Conservation (phyloP, 2,329 filamentous ascomycete genomes). For the Tolypocladium amazonense region DNA sequence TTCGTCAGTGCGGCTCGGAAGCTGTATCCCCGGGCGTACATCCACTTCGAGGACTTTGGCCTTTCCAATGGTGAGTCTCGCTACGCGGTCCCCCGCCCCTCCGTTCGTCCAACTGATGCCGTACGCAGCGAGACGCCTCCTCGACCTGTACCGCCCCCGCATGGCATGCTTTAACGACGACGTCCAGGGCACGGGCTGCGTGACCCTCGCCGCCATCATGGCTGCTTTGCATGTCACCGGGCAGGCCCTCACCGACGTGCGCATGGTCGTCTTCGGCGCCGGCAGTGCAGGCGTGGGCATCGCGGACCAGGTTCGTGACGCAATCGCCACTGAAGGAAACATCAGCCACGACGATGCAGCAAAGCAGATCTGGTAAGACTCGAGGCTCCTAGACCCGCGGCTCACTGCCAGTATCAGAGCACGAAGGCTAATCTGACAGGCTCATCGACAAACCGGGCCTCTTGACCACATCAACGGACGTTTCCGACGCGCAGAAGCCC, state of each 20-base stretch:
- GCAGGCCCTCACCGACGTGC: constrained; percentile 55
- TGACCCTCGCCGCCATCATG: constrained; percentile 74
- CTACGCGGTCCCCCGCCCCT: not conserved
- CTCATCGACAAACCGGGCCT: constrained; percentile 75
- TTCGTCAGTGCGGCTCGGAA: constrained; percentile 61
- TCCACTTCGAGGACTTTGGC: constrained; percentile 88
- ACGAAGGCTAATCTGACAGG: constrained; percentile 30
- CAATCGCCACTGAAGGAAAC: constrained; percentile 57
- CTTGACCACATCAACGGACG: constrained; percentile 50
- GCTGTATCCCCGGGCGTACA: constrained; percentile 67
- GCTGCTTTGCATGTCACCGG: constrained; percentile 61
- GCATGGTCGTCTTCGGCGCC: constrained; percentile 67
- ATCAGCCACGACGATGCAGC: constrained; percentile 64
- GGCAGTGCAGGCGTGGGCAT: constrained; percentile 79
- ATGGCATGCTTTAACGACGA: constrained; percentile 88
- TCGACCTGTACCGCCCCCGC: constrained; percentile 63
- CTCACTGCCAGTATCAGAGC: not conserved
- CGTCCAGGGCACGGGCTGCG: constrained; percentile 79
- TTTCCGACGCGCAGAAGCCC: constrained; percentile 55
- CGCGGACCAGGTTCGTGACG: constrained; percentile 72
- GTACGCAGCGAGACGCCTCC: constrained; percentile 51
- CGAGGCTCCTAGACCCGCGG: not conserved
- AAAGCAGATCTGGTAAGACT: constrained; percentile 62
- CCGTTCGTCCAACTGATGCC: not conserved
- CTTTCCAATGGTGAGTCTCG: constrained; percentile 48